Evolutionary conservation across 2,329 filamentous ascomycete genomes (phyloP).

Genomic region (Diaporthe aspalathi): DNA sequence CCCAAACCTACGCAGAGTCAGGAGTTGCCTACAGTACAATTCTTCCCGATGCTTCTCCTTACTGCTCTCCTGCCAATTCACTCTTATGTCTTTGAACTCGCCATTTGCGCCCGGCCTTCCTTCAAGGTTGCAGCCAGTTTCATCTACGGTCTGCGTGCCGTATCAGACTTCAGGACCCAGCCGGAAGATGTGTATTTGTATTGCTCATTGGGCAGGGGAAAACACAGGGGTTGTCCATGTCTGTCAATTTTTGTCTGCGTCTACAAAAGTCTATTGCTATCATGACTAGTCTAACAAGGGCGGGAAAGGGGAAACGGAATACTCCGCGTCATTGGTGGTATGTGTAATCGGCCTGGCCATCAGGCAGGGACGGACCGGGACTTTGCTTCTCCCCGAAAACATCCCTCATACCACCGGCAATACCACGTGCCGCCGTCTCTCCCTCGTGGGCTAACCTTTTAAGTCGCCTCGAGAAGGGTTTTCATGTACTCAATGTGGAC

Average conservation of each 20-base stretch:
- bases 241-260: not conserved
- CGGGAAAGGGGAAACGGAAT: not conserved
- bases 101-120: not conserved
- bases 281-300: not conserved
- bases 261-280: not conserved
- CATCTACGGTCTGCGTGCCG: not conserved
- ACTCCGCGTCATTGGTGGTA: not conserved
- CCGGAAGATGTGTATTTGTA: not conserved
- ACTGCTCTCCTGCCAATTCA: not conserved
- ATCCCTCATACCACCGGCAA: no score
- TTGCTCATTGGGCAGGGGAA: not conserved
- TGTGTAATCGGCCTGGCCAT: no score
- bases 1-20: not conserved
- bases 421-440: not conserved
- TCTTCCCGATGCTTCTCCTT: no score
- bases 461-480: not conserved
- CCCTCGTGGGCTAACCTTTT: not conserved
- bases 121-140: not conserved
- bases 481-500: not conserved
- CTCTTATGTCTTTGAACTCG: not conserved
- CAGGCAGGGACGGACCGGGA: no score
- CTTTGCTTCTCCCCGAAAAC: not conserved
- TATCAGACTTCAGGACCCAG: not conserved
- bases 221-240: not conserved
- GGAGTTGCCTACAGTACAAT: not conserved